phyloP scores from a whole-genome alignment of 2,329 filamentous ascomycete genomes.

The Meredithiella fracta region DNA sequence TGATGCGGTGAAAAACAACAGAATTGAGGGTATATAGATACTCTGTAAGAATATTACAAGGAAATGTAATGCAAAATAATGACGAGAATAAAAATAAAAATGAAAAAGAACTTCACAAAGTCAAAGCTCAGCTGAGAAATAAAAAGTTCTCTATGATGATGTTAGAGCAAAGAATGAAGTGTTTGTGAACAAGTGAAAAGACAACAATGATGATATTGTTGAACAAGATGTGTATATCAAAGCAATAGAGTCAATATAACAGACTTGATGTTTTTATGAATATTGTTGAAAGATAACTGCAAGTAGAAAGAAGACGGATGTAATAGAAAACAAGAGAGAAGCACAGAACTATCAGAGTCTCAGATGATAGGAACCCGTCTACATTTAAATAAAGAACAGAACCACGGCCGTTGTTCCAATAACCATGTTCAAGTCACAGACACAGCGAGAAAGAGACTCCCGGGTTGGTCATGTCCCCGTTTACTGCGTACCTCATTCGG shows the following conservation, averaged over 20 bases:
- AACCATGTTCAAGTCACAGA: too few species aligned
- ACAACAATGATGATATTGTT: neutral
- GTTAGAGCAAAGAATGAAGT: neutral
- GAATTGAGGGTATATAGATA: neutral
- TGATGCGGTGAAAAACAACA: neutral
- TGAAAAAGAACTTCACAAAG: neutral
- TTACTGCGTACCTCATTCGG: too few species aligned
- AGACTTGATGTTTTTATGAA: neutral
- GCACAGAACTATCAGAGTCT: neutral
- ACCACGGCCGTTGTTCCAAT: too few species aligned
- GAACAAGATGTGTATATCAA: too few species aligned
- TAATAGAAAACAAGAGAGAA: neutral
- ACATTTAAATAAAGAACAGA: too few species aligned
- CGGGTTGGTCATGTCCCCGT: too few species aligned
- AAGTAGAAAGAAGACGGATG: neutral
- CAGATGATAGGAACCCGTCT: too few species aligned
- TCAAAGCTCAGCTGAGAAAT: neutral
- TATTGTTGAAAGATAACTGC: conserved; percentile 1
- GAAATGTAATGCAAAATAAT: neutral
- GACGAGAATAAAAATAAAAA: too few species aligned
- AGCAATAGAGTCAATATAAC: neutral
- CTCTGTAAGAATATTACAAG: neutral
- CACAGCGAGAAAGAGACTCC: too few species aligned
- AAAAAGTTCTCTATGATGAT: neutral
- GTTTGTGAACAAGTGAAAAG: neutral